phyloP scores from a whole-genome alignment of 768 basidiomycete genomes.

The Dacryopinax primogenitus region DNA sequence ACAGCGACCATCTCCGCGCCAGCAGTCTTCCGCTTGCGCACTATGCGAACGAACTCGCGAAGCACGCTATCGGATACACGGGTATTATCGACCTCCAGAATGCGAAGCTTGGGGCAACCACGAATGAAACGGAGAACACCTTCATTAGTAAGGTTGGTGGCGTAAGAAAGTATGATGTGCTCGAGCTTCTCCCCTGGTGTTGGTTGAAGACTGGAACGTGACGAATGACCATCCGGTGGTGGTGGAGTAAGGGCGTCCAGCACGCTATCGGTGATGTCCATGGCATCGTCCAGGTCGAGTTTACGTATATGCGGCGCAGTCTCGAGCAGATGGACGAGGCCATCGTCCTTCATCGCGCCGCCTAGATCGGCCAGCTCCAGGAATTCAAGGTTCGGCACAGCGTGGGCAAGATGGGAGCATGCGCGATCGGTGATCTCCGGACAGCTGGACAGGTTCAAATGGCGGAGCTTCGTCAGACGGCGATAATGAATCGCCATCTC shows the following conservation, averaged over 20 bases:
- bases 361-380: slow-evolving; percentile 73
- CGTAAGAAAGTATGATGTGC: slow-evolving; percentile 57
- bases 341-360: slow-evolving; percentile 51
- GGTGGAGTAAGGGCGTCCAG: slow-evolving; percentile 49
- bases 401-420: slow-evolving; percentile 56
- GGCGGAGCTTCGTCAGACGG: slow-evolving; percentile 55
- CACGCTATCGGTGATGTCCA: slow-evolving; percentile 59
- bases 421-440: slow-evolving; percentile 57
- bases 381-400: slow-evolving; percentile 58
- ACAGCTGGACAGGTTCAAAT: slow-evolving; percentile 62
- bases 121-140: slow-evolving; percentile 52
- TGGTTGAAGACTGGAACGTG: neutral
- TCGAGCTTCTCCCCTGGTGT: slow-evolving; percentile 57
- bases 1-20: slow-evolving; percentile 53
- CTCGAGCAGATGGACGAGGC: slow-evolving; percentile 55
- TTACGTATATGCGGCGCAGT: slow-evolving; percentile 59
- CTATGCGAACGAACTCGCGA: slow-evolving; percentile 51
- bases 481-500: slow-evolving; percentile 41
- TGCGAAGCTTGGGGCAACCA: slow-evolving; percentile 45
- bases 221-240: neutral
- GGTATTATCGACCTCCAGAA: slow-evolving; percentile 71
- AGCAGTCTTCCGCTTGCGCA: slow-evolving; percentile 34
- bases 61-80: slow-evolving; percentile 48
- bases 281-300: slow-evolving; percentile 78
- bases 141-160: slow-evolving; percentile 48